These are phyloP conservation scores for Eucalyptus fibrosa DNA, from an alignment of 345 rosid species.

Conservation along the genomic window DNA sequence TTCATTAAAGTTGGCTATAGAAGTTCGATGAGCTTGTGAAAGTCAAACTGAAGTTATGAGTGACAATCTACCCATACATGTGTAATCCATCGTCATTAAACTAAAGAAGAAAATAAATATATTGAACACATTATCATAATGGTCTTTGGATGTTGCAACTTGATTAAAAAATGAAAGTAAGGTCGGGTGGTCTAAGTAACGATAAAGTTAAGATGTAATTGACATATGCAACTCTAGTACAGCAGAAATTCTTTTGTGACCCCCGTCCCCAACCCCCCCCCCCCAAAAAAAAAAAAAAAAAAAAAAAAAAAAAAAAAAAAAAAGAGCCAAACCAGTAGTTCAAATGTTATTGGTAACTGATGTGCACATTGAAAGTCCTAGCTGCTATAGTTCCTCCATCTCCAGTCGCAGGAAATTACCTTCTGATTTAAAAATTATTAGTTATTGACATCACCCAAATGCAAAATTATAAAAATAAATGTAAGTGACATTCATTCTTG, in stretches of 20 bases:
- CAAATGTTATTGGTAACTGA: neutral
- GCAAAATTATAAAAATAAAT: neutral
- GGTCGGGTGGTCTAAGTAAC: neutral
- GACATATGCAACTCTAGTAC: neutral
- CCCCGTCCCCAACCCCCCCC: no score
- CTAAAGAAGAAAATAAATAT: neutral
- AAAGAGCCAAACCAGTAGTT: neutral
- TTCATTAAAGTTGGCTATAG: neutral
- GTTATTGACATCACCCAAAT: neutral
- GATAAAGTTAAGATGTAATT: neutral
- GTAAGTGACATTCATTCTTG: neutral
- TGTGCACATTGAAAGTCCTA: neutral
- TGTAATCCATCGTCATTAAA: neutral
- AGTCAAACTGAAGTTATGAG: neutral
- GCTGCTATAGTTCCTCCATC: neutral
- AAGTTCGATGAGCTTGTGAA: neutral
- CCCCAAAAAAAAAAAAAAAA: no score
- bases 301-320: no score
- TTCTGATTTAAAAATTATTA: neutral
- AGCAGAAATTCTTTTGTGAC: neutral
- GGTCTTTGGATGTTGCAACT: neutral
- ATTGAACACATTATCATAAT: neutral
- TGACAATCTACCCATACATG: neutral
- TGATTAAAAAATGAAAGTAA: neutral
- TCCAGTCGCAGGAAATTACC: neutral